Percentiles rank a stretch among this genome's conserved stretches.
Conservation (phyloP, 495 filamentous ascomycete genomes). For the Penicillium ucsense region DNA sequence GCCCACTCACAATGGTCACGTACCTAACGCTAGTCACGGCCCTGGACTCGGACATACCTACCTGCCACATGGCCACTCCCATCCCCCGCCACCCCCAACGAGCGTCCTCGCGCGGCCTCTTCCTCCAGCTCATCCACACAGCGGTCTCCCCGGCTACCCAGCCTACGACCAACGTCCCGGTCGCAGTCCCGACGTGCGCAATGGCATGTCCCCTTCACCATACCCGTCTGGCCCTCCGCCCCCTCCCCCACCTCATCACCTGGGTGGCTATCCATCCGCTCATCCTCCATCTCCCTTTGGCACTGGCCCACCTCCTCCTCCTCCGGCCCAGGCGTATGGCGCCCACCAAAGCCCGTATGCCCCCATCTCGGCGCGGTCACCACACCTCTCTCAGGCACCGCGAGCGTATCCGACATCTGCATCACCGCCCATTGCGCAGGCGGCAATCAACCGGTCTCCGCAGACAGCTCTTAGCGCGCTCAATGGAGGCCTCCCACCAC, state of each 20-base stretch:
- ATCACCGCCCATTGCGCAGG: conserved; percentile 36
- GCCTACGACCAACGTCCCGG: conserved; percentile 29
- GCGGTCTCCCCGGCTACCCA: conserved; percentile 10
- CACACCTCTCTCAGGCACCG: conserved; percentile 29
- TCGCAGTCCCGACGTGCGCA: conserved; percentile 20
- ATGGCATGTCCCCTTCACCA: conserved; percentile 25
- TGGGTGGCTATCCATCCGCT: conserved; percentile 25
- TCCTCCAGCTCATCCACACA: conserved; percentile 17
- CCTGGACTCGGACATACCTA: conserved; percentile 8
- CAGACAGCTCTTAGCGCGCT: conserved; percentile 29
- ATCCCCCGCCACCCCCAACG: conserved; percentile 3
- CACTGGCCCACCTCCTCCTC: conserved; percentile 30
- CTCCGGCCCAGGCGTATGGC: conserved; percentile 27
- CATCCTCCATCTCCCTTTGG: conserved; percentile 25
- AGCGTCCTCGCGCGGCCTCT: conserved; percentile 25
- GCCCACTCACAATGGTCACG: conserved; percentile 11
- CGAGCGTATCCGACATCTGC: conserved; percentile 37
- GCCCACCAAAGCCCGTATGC: conserved; percentile 36
- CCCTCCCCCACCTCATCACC: conserved; percentile 17
- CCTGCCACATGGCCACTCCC: conserved; percentile 21
- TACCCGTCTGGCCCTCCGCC: conserved; percentile 20
- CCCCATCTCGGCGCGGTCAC: conserved; percentile 28
- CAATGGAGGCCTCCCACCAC: conserved; percentile 29
- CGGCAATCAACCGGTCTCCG: conserved; percentile 33
- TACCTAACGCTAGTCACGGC: background rate